These are phyloP conservation scores for Solanum arcanum DNA, from an alignment of 257 asterid species.

Conservation along the genomic window DNA sequence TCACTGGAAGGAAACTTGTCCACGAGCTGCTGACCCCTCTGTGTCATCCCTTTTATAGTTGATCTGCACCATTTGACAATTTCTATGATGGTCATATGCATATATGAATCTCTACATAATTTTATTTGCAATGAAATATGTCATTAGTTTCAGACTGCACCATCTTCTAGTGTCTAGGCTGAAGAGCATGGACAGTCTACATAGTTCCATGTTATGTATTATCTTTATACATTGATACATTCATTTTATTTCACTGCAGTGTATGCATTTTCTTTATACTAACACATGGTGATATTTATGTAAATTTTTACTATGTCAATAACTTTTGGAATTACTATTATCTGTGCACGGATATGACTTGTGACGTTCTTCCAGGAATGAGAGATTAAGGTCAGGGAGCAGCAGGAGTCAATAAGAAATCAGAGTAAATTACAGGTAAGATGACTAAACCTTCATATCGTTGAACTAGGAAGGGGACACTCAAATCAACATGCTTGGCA, in stretches of 20 bases:
- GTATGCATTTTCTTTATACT: background rate
- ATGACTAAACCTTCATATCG: background rate
- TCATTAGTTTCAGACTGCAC: too few relatives aligned
- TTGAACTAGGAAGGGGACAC: background rate
- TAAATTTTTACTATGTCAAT: background rate
- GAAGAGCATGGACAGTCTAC: background rate
- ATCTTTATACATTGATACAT: too few relatives aligned
- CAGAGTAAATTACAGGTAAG: slow-evolving; percentile 85
- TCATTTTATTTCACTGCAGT: too few relatives aligned
- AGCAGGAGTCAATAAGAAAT: slow-evolving; percentile 68
- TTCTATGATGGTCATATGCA: too few relatives aligned
- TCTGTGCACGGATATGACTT: background rate
- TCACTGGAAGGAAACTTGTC: too few relatives aligned
- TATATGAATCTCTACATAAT: too few relatives aligned
- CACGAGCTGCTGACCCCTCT: too few relatives aligned
- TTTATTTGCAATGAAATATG: too few relatives aligned
- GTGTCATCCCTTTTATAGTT: too few relatives aligned
- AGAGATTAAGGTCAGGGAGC: slow-evolving; percentile 79
- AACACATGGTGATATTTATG: background rate
- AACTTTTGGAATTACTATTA: background rate
- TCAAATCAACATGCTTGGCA: background rate
- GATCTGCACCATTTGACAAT: too few relatives aligned
- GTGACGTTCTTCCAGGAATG: slow-evolving; percentile 55
- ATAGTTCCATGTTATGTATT: too few relatives aligned
- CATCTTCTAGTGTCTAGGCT: too few relatives aligned